phyloP scores from a whole-genome alignment of 1,284 basidiomycete genomes.

The Rhodotorula mucilaginosa region DNA sequence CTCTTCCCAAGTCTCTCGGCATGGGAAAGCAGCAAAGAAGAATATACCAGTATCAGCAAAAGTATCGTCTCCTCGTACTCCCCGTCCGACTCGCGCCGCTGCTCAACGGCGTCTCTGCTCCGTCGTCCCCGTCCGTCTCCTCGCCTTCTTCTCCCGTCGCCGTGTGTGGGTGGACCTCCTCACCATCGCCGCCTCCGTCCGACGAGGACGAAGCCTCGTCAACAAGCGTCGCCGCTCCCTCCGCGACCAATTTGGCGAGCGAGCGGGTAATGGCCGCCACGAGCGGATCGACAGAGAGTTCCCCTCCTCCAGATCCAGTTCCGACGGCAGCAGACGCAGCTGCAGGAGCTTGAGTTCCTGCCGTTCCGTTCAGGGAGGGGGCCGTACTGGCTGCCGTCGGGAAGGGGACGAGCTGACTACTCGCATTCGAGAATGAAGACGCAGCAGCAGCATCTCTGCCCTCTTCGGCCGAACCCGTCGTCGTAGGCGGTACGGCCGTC shows the following conservation, averaged over 20 bases:
- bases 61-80: conserved; percentile 6
- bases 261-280: conserved; percentile 20
- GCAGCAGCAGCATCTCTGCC: neutral
- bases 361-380: no score
- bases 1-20: neutral
- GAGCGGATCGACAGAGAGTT: conserved; percentile 7
- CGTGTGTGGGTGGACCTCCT: neutral
- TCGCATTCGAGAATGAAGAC: neutral
- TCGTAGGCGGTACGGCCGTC: neutral
- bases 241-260: conserved; percentile 10
- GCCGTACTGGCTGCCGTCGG: no score
- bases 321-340: no score
- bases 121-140: neutral
- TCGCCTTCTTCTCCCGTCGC: neutral
- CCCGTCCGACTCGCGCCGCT: conserved; percentile 6
- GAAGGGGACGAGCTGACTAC: no score
- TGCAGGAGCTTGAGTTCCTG: no score
- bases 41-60: neutral
- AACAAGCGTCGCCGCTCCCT: neutral
- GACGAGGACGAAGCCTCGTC: neutral
- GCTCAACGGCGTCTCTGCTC: conserved; percentile 12
- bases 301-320: no score
- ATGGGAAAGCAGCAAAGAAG: neutral
- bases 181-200: neutral
- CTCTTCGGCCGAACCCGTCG: neutral